Evolutionary conservation across 2,329 filamentous ascomycete species (phyloP).

Genomic region (Fusarium algeriense): DNA sequence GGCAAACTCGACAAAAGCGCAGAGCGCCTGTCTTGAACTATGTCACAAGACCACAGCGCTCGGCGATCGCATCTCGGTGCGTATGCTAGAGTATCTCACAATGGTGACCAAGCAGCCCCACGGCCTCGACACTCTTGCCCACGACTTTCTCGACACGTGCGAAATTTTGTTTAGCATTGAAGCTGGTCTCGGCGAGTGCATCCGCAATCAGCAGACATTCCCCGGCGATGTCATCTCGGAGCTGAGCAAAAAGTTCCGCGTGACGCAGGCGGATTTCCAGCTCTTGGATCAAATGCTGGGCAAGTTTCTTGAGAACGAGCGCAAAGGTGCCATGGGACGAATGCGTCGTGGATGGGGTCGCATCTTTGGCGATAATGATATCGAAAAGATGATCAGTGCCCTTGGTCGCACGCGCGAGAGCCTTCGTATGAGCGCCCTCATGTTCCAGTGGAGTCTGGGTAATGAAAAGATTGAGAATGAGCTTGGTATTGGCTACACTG

Average conservation of each 20-base stretch:
- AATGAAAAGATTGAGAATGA: slow-evolving; percentile 69
- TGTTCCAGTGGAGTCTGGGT: slow-evolving; percentile 75
- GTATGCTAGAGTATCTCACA: slow-evolving; percentile 73
- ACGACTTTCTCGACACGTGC: slow-evolving; percentile 75
- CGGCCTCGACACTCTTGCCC: slow-evolving; percentile 70
- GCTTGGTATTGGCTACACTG: slow-evolving; percentile 75
- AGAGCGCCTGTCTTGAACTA: slow-evolving; percentile 55
- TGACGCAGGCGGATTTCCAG: slow-evolving; percentile 71
- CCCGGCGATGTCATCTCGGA: slow-evolving; percentile 72
- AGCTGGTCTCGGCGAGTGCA: slow-evolving; percentile 69
- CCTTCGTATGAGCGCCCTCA: slow-evolving; percentile 71
- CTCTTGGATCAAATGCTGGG: slow-evolving; percentile 72
- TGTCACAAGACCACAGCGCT: slow-evolving; percentile 70
- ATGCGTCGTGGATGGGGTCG: slow-evolving; percentile 72
- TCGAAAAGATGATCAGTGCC: slow-evolving; percentile 69
- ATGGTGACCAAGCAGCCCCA: slow-evolving; percentile 66
- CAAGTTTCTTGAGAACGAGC: slow-evolving; percentile 72
- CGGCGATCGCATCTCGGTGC: slow-evolving; percentile 73
- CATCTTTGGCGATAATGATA: slow-evolving; percentile 72
- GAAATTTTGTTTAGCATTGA: slow-evolving; percentile 77
- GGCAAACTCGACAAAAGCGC: slow-evolving; percentile 47
- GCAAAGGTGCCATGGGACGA: slow-evolving; percentile 69
- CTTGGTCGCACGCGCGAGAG: slow-evolving; percentile 70
- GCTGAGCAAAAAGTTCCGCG: slow-evolving; percentile 72
- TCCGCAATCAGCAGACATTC: slow-evolving; percentile 63